Evolutionary conservation across 2,329 filamentous ascomycete genomes (phyloP), one percentile per base, ranked within the genome.

Genomic region (Penicillium sp.): DNA sequence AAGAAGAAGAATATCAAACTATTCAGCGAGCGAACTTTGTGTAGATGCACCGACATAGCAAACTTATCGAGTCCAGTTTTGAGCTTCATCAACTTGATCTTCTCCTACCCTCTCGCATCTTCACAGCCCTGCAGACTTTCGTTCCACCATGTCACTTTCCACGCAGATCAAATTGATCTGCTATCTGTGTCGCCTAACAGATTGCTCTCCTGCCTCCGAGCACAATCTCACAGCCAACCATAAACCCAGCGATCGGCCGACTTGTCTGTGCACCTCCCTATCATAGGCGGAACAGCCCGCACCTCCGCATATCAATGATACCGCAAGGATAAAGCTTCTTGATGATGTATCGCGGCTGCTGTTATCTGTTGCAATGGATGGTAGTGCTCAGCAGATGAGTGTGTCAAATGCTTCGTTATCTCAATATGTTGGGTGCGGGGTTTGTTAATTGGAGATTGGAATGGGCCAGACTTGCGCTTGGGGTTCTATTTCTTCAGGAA

Each of bases 241-340:
- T 40, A 17, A 22, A 19, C 2, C 42, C 1, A 45, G 38, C n/a
- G 19, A 47, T 28, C 40, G n/a, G 42, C 33, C 24, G 28, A 4
- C 19, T 26, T 53, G 59, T 61, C 59, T 49, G 54, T 61, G 54
- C 55, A 38, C 49, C 8, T 30, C 47, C 17, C 45, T 49, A 47
- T 61, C 59, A 45, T 28, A 15, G 24, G 44, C 50, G 50, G 51
- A 10, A 45, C 30, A 51, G 24, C 33, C 60, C 44, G 55, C 60
- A 13, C 3, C 55, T 51, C 50, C 28, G 17, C 55, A 50, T 15
- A 24, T 58, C 19, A 33, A 26, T 35, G 26, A 9, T 15, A 15
- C 12, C 9, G 19, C 26, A 40, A 22, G 56, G 38, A 50, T 37
- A 8, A 1, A 56, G 26, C 50, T 55, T 38, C 60, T 62, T 55